Base-by-base conservation (phyloP, 2,329 filamentous ascomycete genomes). In the Huntiella moniliformis region DNA sequence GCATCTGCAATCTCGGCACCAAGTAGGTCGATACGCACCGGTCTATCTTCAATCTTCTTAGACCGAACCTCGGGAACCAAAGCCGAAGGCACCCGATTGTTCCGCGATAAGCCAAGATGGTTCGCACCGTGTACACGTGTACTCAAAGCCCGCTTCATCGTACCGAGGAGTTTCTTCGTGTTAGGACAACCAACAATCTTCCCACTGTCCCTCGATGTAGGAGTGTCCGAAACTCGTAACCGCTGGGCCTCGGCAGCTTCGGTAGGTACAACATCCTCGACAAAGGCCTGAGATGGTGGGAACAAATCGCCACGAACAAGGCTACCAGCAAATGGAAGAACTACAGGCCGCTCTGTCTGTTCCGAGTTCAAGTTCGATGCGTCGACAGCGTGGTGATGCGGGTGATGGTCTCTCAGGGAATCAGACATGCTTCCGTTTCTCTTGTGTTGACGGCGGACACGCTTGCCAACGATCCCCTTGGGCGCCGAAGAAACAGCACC, bases 361-460 rank as follows among this genome's bases (percentile, higher is more conserved):
- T 77, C 73, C 3, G 67, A 63, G 16, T 71, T 71, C 51, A 70
- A 72, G 51, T 67, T 66, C 2, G 67, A 57, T 3, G 67, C 56
- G 49, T 66, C 70, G 39, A 73, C 70, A 3, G 10, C 22, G 22
- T 28, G 22, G 10, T 28, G 22, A 8, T 10, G 22, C 10, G 22
- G 22, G 4, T 61, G 60, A 61, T 64, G 78, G 60, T 91, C 82
- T 53, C 85, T 69, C 44, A 88, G 60, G 1, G 87, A 88, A 61
- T 95, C 84, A 0, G 82, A 83, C 54, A 91, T 79, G 58, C 87
- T 95, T 42, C 79, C 85, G 56, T 83, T 93, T 16, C 86, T 77
- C 60, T 85, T 87, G 61, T 94, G 86, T 7, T 62, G 60, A 15
- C 74, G 69, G 12, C 74, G 70, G 5, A 73, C 66, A 12, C 72